Conservation (phyloP, 2,329 filamentous ascomycete genomes). For the Aspergillus oerlinghausenensis region DNA sequence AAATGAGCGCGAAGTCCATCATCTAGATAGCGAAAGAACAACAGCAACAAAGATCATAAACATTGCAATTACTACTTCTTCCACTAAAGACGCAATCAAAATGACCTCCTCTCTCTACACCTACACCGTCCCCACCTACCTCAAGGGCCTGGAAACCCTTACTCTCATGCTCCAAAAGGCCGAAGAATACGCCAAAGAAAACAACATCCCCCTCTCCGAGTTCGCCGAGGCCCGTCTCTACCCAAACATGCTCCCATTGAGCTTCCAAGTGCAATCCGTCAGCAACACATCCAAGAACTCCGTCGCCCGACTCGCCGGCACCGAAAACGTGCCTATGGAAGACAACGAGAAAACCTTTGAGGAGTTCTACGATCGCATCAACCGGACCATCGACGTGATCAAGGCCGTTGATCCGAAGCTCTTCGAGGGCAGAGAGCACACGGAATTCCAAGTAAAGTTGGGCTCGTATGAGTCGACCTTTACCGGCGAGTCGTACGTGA, state of each 20-base stretch:
- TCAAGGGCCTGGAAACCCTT: conserved; percentile 42
- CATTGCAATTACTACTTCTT: neutral
- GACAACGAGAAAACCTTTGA: conserved; percentile 48
- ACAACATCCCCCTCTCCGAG: conserved; percentile 31
- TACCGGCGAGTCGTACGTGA: conserved; percentile 44
- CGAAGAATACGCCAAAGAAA: conserved; percentile 36
- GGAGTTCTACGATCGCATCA: conserved; percentile 46
- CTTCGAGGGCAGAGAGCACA: conserved; percentile 42
- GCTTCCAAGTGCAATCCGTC: conserved; percentile 46
- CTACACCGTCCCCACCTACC: conserved; percentile 39
- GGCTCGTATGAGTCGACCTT: conserved; percentile 35
- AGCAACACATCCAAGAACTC: conserved; percentile 42
- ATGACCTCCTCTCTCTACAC: conserved; percentile 22
- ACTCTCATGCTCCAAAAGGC: conserved; percentile 43
- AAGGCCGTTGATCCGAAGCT: conserved; percentile 39
- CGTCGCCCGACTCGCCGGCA: conserved; percentile 35
- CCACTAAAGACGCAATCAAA: neutral
- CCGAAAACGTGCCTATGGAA: conserved; percentile 28
- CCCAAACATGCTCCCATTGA: conserved; percentile 48
- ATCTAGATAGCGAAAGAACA: neutral
- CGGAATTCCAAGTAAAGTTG: conserved; percentile 36
- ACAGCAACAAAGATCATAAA: neutral
- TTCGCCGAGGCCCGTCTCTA: conserved; percentile 41
- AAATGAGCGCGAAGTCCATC: neutral
- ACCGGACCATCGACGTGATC: conserved; percentile 45